Evolutionary conservation across 2,329 filamentous ascomycete genomes (phyloP).

Genomic region (Exserohilum rostratum): DNA sequence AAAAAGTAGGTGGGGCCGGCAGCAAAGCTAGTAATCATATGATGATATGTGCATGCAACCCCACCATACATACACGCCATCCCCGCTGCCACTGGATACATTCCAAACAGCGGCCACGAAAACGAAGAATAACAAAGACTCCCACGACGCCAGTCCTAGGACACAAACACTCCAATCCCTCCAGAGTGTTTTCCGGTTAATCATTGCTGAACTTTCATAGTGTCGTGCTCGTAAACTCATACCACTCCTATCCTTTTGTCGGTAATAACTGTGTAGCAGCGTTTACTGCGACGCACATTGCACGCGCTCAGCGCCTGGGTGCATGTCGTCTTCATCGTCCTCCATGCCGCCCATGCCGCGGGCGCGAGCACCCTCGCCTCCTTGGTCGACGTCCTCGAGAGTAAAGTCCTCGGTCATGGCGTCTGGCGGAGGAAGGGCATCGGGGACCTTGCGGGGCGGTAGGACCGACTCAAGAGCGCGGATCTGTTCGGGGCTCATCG

Average conservation of each 20-base stretch:
- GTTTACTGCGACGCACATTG: conserved; percentile 88
- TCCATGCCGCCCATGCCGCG: conserved; percentile 69
- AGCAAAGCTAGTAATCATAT: too few species aligned
- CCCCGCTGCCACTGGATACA: neutral
- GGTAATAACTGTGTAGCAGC: neutral
- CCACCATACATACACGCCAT: neutral
- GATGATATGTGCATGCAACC: neutral
- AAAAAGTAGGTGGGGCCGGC: too few species aligned
- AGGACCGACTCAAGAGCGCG: conserved; percentile 82
- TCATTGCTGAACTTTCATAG: conserved; percentile 1
- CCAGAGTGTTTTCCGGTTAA: neutral
- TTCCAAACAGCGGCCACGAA: neutral
- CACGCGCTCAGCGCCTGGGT: conserved; percentile 74
- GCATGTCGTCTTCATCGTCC: conserved; percentile 68
- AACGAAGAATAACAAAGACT: neutral
- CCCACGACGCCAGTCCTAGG: conserved; percentile 1
- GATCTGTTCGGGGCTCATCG: conserved; percentile 69
- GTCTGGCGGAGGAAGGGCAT: conserved; percentile 74
- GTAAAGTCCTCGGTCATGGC: conserved; percentile 90
- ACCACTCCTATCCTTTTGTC: neutral
- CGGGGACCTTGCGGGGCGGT: conserved; percentile 68
- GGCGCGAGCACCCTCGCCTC: conserved; percentile 67
- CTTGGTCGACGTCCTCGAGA: conserved; percentile 81
- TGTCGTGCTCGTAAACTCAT: conserved; percentile 5
- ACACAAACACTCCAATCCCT: neutral